phyloP scores from a whole-genome alignment of 225 moss, liverwort and hornwort genomes.

The Neckera pumila region DNA sequence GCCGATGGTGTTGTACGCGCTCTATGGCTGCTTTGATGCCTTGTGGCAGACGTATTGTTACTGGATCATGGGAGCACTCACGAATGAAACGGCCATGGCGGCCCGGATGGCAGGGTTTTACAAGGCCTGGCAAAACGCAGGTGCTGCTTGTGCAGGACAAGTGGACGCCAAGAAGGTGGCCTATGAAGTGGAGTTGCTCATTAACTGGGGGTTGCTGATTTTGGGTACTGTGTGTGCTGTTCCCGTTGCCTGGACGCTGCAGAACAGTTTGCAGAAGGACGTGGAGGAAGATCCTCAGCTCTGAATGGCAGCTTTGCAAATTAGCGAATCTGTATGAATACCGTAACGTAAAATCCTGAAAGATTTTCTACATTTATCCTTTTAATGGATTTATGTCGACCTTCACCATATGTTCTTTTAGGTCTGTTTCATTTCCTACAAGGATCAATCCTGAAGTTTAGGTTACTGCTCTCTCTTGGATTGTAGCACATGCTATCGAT shows the following conservation, averaged over 20 bases:
- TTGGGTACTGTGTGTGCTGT: slow-evolving; percentile 14
- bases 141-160: slow-evolving; percentile 67
- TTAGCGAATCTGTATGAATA: not conserved
- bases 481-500: not conserved
- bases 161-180: slow-evolving; percentile 60
- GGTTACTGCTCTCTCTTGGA: not conserved
- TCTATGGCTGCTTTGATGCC: slow-evolving; percentile 71
- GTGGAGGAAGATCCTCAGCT: not conserved
- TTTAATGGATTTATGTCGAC: not conserved
- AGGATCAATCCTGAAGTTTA: not conserved
- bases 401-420: not conserved
- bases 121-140: slow-evolving; percentile 82
- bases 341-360: not conserved
- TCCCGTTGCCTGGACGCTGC: slow-evolving; percentile 29
- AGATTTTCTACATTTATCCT: not conserved
- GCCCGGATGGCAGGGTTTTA: slow-evolving; percentile 80
- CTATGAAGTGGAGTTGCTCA: slow-evolving; percentile 41
- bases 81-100: slow-evolving; percentile 55
- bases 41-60: slow-evolving; percentile 93
- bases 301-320: not conserved
- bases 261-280: slow-evolving; percentile 10
- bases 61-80: slow-evolving; percentile 88
- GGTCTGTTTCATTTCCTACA: not conserved
- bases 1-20: slow-evolving; percentile 36
- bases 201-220: slow-evolving; percentile 44